Evolutionary conservation across 176 grass and related monocot species (phyloP), one percentile per base, ranked within the genome.

Genomic region (Hyparrhenia diplandra): DNA sequence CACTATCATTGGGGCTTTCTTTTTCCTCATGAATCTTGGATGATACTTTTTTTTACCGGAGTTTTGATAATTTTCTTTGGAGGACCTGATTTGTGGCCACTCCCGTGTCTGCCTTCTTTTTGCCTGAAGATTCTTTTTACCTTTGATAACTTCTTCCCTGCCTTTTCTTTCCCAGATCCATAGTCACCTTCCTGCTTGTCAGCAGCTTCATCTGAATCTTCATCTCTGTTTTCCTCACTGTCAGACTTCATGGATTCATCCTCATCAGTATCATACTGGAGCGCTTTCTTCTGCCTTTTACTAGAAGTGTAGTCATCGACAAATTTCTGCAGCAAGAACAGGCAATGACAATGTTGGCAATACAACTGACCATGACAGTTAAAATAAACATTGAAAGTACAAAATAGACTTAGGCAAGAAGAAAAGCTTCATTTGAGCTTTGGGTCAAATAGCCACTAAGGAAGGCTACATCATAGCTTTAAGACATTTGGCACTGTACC

Each of bases 171-270:
- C 5, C n/a, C 84, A 32, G 66, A 89, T 43, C 84, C 77, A 68
- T 93, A 88, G 67, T 87, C 82, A 73, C 88, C 82, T 68, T 90
- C 85, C 24, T 84, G 82, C 51, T 88, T 80, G 66, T 92, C 91
- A 54, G 73, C 76, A 47, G 27, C 67, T 80, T 84, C 75, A 83
- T 83, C 74, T 84, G 82, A 41, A 55, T 83, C 83, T 63, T 84
- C 88, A 52, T 86, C 41, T 29, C 47, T 84, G 21, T 76, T 67
- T 77, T 83, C 85, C 57, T 94, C 92, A 67, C 76, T 85, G 65
- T 89, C 85, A 73, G 30, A 68, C 71, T 72, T 74, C 87, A 91
- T 88, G 51, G 57, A 72, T 67, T 84, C 77, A 60, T 78, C 64
- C 67, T 92, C 80, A 89, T 93, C 93, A 63, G 52, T 77, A 74